These are phyloP conservation scores for Psophocarpus tetragonolobus DNA, from an alignment of 306 rosid species.

Conservation along the genomic window DNA sequence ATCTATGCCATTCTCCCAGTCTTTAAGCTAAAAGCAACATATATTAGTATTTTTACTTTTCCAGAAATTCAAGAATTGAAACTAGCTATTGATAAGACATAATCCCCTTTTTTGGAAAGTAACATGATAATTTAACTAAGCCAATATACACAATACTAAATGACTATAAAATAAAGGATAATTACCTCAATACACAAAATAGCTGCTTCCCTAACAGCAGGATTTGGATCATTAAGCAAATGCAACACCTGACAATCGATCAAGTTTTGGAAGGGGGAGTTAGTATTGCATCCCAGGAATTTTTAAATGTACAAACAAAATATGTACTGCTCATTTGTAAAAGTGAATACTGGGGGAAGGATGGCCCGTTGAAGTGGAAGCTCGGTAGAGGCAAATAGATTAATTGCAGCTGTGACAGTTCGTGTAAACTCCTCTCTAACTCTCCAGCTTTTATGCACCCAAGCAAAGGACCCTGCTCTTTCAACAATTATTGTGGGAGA, in stretches of 20 bases:
- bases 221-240: constrained; percentile 90
- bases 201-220: constrained; percentile 94
- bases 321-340: background rate
- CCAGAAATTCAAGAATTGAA: background rate
- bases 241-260: constrained; percentile 72
- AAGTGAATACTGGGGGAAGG: constrained; percentile 75
- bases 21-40: constrained; percentile 6
- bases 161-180: constrained; percentile 16
- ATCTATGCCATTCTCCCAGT: background rate
- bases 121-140: constrained; percentile 2
- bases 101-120: background rate
- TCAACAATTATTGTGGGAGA: constrained; percentile 98
- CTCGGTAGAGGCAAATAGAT: constrained; percentile 89
- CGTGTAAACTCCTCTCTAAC: constrained; percentile 95
- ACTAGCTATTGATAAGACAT: constrained; percentile 18
- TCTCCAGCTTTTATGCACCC: constrained; percentile 98
- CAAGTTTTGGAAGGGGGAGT: constrained; percentile 27
- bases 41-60: background rate
- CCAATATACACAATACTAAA: constrained; percentile 3
- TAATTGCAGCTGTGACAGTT: constrained; percentile 90
- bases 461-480: constrained; percentile 96
- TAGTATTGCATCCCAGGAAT: constrained; percentile 10
- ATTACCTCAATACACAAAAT: constrained; percentile 92
- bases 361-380: constrained; percentile 94
- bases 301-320: constrained; percentile 6